Evolutionary conservation across 2,329 filamentous ascomycete genomes (phyloP), one percentile per base, ranked within the genome.

Genomic region (Fusarium napiforme): DNA sequence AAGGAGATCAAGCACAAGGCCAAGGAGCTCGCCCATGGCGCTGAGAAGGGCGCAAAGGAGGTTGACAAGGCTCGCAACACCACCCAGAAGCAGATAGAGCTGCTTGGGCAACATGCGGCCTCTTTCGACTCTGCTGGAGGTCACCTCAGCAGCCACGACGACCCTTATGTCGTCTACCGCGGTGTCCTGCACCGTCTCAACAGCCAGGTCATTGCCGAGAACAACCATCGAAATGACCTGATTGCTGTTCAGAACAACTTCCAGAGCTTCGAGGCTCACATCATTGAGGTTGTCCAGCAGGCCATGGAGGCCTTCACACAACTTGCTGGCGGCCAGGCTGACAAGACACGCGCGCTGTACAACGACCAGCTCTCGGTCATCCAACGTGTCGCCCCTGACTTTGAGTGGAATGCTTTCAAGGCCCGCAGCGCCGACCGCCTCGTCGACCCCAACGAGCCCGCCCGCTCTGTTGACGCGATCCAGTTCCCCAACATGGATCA

Each of bases 1-100:
- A 92, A 94, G 81, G 96, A 98, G 82, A 96, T 99, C 87, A 99
- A 98, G 88, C 91, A 93, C 85, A 98, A 98, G 86, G 88, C 90
- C 72, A 98, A 98, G 86, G 95, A 98, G 83, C 88, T 99, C 56
- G 88, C 89, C 47, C 88, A 91, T 70, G 95, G 96, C 14, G 94
- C 93, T 28, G 89, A 91, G 69, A 97, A 97, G 86, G 90, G 92
- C 21, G 91, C 93, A 75, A 99, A 98, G 85, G 91, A 94, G 57
- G 95, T 99, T 28, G 94, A 97, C 71, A 98, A 97, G 85, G 91
- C 94, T 14, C 93, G 96, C 69, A 90, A 91, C 77, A 86, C 85
- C 11, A 98, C 96, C 0, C 96, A 99, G 85, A 98, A 97, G 86
- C 94, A 98, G 76, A 97, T 99, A 72, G 96, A 99, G 84, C 88